These are phyloP conservation scores for Rhynchosporium agropyri DNA, from an alignment of 2,329 filamentous ascomycete species.

Conservation along the genomic window DNA sequence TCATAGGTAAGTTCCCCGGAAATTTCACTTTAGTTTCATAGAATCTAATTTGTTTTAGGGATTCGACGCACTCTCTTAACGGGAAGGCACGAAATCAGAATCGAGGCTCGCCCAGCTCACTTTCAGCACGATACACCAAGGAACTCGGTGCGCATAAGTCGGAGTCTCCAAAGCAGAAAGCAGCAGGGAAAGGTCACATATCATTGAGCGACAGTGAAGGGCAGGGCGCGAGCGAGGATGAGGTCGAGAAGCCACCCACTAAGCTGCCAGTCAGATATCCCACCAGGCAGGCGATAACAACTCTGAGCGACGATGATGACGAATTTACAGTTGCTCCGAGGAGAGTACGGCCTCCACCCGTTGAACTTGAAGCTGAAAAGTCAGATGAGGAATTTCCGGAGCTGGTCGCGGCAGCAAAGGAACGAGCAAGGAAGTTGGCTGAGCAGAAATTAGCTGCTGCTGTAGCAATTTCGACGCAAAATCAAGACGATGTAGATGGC, in stretches of 20 bases:
- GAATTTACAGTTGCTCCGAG: conserved; percentile 11
- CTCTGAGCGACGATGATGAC: conserved; percentile 31
- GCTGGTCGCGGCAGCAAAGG: conserved; percentile 36
- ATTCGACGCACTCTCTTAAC: conserved; percentile 32
- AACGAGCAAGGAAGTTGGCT: conserved; percentile 34
- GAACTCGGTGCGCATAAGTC: conserved; percentile 26
- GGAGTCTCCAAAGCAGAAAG: conserved; percentile 12
- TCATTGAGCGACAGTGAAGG: conserved; percentile 35
- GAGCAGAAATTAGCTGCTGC: conserved; percentile 23
- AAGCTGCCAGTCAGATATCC: conserved; percentile 15
- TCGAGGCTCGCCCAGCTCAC: conserved; percentile 24
- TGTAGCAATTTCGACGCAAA: conserved; percentile 22
- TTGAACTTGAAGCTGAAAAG: conserved; percentile 27
- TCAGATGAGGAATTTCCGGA: conserved; percentile 42
- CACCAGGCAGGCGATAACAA: conserved; percentile 14
- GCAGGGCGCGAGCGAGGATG: conserved; percentile 19
- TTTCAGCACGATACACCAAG: conserved; percentile 30
- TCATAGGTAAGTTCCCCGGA: conserved; percentile 21
- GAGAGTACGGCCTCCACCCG: conserved; percentile 9
- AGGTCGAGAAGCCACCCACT: not conserved
- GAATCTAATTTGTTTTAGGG: conserved; percentile 24
- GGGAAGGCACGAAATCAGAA: conserved; percentile 24
- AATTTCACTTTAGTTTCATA: not conserved
- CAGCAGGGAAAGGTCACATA: conserved; percentile 29
- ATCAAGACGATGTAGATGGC: conserved; percentile 26